Percentiles rank a stretch among this genome's conserved stretches.
phyloP scores from a whole-genome alignment of 345 rosid genomes.

The Carallia brachiata region DNA sequence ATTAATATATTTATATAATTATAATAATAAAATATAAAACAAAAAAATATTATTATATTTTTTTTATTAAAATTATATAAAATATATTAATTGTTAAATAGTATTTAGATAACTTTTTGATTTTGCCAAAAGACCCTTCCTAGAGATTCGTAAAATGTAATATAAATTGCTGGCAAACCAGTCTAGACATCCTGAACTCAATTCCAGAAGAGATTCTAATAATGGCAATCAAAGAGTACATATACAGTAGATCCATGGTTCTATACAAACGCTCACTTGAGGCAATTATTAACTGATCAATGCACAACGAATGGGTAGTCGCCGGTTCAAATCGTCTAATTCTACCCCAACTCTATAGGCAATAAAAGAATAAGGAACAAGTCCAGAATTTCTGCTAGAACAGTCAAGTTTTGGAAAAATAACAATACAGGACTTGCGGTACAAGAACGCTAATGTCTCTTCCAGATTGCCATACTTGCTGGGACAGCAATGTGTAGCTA shows the following conservation, averaged over 20 bases:
- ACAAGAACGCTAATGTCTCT: background rate
- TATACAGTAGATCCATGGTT: background rate
- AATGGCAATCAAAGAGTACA: background rate
- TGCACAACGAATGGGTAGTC: background rate
- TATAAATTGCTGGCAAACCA: too few relatives aligned
- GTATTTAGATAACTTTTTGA: too few relatives aligned
- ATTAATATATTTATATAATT: too few relatives aligned
- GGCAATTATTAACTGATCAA: background rate
- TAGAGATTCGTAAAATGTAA: too few relatives aligned
- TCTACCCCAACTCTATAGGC: background rate
- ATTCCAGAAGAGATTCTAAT: background rate
- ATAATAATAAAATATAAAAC: too few relatives aligned
- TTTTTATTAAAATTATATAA: too few relatives aligned
- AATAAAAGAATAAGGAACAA: background rate
- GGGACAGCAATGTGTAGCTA: background rate
- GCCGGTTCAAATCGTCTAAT: background rate
- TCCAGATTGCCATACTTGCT: slow-evolving; percentile 2
- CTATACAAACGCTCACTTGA: background rate
- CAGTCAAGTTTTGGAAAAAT: background rate
- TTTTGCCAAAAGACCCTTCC: too few relatives aligned
- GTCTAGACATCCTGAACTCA: too few relatives aligned
- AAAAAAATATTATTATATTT: too few relatives aligned
- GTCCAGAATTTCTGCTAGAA: background rate
- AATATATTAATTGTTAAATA: too few relatives aligned
- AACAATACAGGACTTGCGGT: slow-evolving; percentile 13